phyloP scores from a whole-genome alignment of 108 stramenopile genomes.

The Nannochloropsis gaditana region DNA sequence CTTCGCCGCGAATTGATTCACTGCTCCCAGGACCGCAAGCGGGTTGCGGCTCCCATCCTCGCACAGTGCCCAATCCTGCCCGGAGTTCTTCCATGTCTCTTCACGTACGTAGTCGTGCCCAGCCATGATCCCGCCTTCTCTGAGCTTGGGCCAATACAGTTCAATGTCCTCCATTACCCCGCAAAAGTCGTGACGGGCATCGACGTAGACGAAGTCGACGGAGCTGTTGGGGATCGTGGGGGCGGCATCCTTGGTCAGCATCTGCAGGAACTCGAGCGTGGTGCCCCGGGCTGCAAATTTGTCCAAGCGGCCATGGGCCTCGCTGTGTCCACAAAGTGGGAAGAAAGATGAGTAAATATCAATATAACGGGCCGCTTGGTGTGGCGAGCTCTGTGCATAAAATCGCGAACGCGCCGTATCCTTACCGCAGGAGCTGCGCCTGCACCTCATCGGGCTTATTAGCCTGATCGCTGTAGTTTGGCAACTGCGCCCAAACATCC shows the following conservation, averaged over 20 bases:
- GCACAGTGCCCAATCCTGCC: too few species aligned
- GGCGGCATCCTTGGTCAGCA: neutral
- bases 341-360: neutral
- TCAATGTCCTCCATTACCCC: conserved; percentile 50
- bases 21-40: too few species aligned
- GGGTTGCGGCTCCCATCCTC: too few species aligned
- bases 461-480: neutral
- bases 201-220: conserved; percentile 56
- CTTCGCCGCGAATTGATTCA: too few species aligned
- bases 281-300: neutral
- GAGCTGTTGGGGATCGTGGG: conserved; percentile 24
- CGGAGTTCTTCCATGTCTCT: too few species aligned
- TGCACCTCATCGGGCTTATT: neutral
- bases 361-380: too few species aligned
- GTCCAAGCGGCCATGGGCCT: neutral
- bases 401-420: too few species aligned
- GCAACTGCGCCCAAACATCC: neutral
- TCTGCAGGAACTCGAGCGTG: neutral
- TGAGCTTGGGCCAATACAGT: conserved; percentile 53
- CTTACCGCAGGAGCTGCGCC: neutral
- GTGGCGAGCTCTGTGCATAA: too few species aligned
- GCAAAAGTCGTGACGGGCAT: conserved; percentile 55
- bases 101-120: conserved; percentile 39
- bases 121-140: conserved; percentile 48
- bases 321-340: neutral